A percentile compares a stretch with the other conserved stretches of the same genome.
Conservation (phyloP, 768 basidiomycete genomes). For the Sporobolomyces phaffii region DNA sequence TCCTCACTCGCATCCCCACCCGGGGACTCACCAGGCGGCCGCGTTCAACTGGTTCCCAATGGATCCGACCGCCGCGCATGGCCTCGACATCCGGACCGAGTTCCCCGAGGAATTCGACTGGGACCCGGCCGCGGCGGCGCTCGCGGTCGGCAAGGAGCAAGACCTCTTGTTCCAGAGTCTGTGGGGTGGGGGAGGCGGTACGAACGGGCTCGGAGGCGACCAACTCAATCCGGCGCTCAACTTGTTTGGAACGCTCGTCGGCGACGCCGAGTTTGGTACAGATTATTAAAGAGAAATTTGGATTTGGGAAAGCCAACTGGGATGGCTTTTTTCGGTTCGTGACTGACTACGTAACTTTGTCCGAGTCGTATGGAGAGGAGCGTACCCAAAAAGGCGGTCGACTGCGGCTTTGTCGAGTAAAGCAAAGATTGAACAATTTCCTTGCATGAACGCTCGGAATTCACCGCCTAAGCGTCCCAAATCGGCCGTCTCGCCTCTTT, state of each 20-base stretch:
- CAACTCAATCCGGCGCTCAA: conserved; percentile 27
- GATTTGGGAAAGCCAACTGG: too few relatives aligned
- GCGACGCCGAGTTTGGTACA: conserved; percentile 21
- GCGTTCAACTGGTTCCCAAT: conserved; percentile 15
- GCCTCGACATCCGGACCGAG: conserved; percentile 5
- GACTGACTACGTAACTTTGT: too few relatives aligned
- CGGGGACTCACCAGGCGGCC: too few relatives aligned
- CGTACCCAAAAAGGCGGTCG: too few relatives aligned
- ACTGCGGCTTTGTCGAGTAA: too few relatives aligned
- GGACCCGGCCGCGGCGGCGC: conserved; percentile 15
- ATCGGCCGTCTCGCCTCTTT: too few relatives aligned
- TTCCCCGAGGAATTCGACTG: conserved; percentile 27
- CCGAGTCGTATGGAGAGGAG: too few relatives aligned
- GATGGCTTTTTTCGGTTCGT: too few relatives aligned
- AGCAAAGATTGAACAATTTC: too few relatives aligned
- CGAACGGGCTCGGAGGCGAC: conserved; percentile 2
- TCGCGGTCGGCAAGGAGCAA: conserved; percentile 32
- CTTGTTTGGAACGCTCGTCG: conserved; percentile 30
- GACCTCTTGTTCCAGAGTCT: conserved; percentile 35
- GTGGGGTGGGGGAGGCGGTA: conserved; percentile 27
- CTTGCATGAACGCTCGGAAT: too few relatives aligned
- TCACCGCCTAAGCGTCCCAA: too few relatives aligned
- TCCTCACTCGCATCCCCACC: too few relatives aligned
- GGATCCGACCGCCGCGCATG: not conserved
- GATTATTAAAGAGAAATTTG: not conserved